These are phyloP conservation scores for Candida berthetii DNA, from an alignment of 805 yeast species.

Conservation along the genomic window DNA sequence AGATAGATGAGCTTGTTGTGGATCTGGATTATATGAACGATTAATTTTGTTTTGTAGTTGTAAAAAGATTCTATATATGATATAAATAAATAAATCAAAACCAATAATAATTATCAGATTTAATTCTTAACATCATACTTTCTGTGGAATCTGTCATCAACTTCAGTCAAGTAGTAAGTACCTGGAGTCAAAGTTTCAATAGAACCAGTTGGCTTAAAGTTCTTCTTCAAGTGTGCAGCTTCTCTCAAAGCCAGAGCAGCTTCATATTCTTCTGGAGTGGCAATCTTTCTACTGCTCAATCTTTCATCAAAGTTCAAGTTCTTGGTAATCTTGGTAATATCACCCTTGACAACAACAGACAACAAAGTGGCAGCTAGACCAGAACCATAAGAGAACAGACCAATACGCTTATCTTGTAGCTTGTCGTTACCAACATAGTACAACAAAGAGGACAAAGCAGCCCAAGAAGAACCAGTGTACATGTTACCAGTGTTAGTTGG, in stretches of 20 bases:
- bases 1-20: no score
- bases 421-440: constrained; percentile 67
- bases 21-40: no score
- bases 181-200: constrained; percentile 68
- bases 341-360: constrained; percentile 77
- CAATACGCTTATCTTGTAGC: constrained; percentile 79
- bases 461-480: constrained; percentile 93
- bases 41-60: no score
- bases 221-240: constrained; percentile 77
- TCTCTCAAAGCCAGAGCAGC: constrained; percentile 82
- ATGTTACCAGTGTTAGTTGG: constrained; percentile 98
- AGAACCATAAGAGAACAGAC: constrained; percentile 95
- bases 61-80: no score
- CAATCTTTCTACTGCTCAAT: constrained; percentile 57
- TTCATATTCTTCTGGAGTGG: constrained; percentile 78
- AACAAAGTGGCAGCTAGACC: constrained; percentile 92
- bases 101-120: constrained; percentile 1
- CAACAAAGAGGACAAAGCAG: constrained; percentile 78
- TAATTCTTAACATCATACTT: constrained; percentile 63
- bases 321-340: constrained; percentile 59
- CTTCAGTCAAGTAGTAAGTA: constrained; percentile 73
- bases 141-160: constrained; percentile 90
- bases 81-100: no score
- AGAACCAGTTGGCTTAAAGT: constrained; percentile 73
- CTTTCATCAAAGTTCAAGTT: constrained; percentile 62